phyloP scores from a whole-genome alignment of 306 rosid species.

The Corylus heterophylla region DNA sequence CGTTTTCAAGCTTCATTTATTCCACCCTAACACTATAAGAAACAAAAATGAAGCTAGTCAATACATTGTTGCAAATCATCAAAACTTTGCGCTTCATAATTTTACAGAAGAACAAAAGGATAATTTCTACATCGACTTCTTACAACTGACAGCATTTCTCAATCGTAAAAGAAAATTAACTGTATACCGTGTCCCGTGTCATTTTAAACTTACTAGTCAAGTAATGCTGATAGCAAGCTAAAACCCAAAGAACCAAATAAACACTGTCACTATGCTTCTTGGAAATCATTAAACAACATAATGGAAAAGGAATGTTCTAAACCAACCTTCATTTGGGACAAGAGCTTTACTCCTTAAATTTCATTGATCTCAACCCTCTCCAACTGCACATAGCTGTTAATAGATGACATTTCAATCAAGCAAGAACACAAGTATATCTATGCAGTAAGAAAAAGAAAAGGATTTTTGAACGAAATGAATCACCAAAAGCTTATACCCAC shows the following conservation, averaged over 20 bases:
- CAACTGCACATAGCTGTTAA: slow-evolving; percentile 1
- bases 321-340: slow-evolving; percentile 34
- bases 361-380: slow-evolving; percentile 21
- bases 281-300: slow-evolving; percentile 12
- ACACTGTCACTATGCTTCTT: not conserved
- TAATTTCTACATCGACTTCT: not conserved
- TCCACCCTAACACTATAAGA: slow-evolving; percentile 37
- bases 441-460: not conserved
- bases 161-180: not conserved
- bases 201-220: not conserved
- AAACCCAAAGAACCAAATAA: slow-evolving; percentile 1
- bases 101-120: not conserved
- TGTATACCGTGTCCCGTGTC: not conserved
- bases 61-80: slow-evolving; percentile 14
- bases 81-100: slow-evolving; percentile 14
- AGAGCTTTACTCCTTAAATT: slow-evolving; percentile 29
- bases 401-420: not conserved
- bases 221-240: not conserved
- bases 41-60: slow-evolving; percentile 29
- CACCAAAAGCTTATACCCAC: not conserved
- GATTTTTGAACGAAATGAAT: not conserved
- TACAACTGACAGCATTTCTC: slow-evolving; percentile 6
- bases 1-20: slow-evolving; percentile 63
- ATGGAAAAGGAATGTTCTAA: slow-evolving; percentile 23
- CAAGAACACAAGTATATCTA: not conserved